Percentiles rank a stretch among this genome's conserved stretches.
These are phyloP conservation scores for Geoglossum glabrum DNA, from an alignment of 495 filamentous ascomycete species.

Conservation along the genomic window DNA sequence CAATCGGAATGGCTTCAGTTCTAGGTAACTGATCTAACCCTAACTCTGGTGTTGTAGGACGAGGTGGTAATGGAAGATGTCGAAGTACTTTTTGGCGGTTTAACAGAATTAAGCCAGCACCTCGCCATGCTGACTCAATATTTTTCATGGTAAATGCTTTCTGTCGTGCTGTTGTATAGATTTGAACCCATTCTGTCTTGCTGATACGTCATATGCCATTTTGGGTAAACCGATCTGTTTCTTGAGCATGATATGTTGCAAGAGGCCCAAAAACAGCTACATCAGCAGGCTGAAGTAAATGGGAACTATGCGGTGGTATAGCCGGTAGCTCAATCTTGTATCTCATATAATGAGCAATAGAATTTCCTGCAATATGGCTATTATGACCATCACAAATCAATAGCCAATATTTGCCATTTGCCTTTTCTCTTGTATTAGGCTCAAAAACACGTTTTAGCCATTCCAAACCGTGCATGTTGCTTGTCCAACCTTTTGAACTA, in stretches of 20 bases:
- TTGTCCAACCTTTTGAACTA: constrained; percentile 7
- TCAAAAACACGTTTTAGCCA: constrained; percentile 8
- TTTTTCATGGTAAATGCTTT: not conserved
- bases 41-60: not conserved
- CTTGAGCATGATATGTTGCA: not conserved
- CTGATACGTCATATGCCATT: constrained; percentile 2
- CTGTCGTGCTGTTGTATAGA: not conserved
- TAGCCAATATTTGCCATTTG: constrained; percentile 5
- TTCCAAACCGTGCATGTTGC: constrained; percentile 7
- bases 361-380: constrained; percentile 5
- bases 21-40: not conserved
- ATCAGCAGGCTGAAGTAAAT: not conserved
- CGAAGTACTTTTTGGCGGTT: not conserved
- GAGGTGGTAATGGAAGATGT: not conserved
- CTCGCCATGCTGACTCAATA: not conserved
- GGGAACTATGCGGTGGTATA: constrained; percentile 5
- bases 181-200: not conserved
- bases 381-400: too few species aligned
- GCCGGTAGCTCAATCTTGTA: constrained; percentile 3
- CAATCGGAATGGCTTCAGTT: not conserved
- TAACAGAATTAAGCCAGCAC: not conserved
- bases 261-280: not conserved
- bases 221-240: not conserved
- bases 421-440: constrained; percentile 7
- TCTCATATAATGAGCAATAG: constrained; percentile 2